A percentile compares a stretch with the other conserved stretches of the same genome.
Conservation (phyloP, 208 protist genomes). For the Wallacemonas sp. region DNA sequence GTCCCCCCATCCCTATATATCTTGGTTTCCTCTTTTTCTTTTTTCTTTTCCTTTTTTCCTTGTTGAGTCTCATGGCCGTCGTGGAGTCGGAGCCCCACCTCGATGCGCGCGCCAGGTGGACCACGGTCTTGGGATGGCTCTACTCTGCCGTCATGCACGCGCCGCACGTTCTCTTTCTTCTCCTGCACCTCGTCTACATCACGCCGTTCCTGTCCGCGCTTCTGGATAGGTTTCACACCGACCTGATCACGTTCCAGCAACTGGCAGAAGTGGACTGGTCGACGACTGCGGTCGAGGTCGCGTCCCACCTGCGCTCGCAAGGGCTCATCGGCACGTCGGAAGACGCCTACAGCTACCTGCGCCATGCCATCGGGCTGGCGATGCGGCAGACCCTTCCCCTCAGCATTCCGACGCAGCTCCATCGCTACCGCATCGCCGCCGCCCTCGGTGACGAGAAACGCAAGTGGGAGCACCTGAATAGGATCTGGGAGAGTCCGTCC, state of each 20-base stretch:
- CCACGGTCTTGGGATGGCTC: background rate
- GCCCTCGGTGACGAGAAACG: slow-evolving; percentile 8
- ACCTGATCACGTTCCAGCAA: background rate
- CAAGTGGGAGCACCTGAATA: slow-evolving; percentile 7
- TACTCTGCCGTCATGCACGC: slow-evolving; percentile 7
- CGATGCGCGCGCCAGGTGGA: background rate
- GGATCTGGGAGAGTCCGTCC: slow-evolving; percentile 20
- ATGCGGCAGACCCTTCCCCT: slow-evolving; percentile 2
- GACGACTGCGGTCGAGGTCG: background rate
- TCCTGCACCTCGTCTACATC: slow-evolving; percentile 10
- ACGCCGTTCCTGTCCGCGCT: slow-evolving; percentile 3
- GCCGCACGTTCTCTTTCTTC: slow-evolving; percentile 10
- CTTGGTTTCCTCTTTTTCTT: background rate
- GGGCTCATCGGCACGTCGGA: background rate
- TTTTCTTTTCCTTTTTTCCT: slow-evolving; percentile 6
- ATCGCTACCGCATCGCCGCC: slow-evolving; percentile 10
- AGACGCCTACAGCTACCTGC: background rate
- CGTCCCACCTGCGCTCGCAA: background rate
- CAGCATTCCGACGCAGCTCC: background rate
- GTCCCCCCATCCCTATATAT: background rate
- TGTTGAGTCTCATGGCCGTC: background rate
- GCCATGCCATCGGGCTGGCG: background rate
- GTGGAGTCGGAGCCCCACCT: background rate
- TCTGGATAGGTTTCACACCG: background rate
- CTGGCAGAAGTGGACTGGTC: slow-evolving; percentile 7